phyloP scores from a whole-genome alignment of 225 moss, liverwort and hornwort genomes.

The Asterella californica region DNA sequence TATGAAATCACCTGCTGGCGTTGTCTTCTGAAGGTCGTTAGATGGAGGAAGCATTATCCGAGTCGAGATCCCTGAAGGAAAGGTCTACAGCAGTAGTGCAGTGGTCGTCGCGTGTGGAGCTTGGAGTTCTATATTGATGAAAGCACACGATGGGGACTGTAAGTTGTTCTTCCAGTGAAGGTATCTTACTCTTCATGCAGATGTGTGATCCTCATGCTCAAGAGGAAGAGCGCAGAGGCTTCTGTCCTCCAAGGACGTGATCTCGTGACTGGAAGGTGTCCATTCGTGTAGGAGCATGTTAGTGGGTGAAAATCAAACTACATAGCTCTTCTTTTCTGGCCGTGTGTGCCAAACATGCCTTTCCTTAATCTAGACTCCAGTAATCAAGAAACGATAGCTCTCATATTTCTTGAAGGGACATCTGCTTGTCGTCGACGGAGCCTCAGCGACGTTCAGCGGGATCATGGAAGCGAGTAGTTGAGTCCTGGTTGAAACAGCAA shows the following conservation, averaged over 20 bases:
- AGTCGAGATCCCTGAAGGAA: conserved; percentile 59
- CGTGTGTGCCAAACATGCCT: too few relatives aligned
- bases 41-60: conserved; percentile 52
- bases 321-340: too few relatives aligned
- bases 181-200: conserved; percentile 31
- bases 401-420: conserved; percentile 56
- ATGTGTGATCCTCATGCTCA: neutral
- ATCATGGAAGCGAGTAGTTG: conserved; percentile 86
- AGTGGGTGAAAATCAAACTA: too few relatives aligned
- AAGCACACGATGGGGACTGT: conserved; percentile 52
- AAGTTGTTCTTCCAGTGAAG: conserved; percentile 67
- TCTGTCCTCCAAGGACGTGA: neutral
- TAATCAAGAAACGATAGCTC: neutral
- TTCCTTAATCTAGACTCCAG: too few relatives aligned
- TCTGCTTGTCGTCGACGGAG: conserved; percentile 69
- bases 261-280: neutral
- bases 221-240: neutral
- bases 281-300: too few relatives aligned
- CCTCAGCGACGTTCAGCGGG: conserved; percentile 60
- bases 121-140: conserved; percentile 73
- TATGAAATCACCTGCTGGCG: neutral
- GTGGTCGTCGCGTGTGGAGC: conserved; percentile 89
- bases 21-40: conserved; percentile 49
- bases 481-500: neutral
- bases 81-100: conserved; percentile 59